Conservation (phyloP, 345 rosid genomes). For the Boechera retrofracta region DNA sequence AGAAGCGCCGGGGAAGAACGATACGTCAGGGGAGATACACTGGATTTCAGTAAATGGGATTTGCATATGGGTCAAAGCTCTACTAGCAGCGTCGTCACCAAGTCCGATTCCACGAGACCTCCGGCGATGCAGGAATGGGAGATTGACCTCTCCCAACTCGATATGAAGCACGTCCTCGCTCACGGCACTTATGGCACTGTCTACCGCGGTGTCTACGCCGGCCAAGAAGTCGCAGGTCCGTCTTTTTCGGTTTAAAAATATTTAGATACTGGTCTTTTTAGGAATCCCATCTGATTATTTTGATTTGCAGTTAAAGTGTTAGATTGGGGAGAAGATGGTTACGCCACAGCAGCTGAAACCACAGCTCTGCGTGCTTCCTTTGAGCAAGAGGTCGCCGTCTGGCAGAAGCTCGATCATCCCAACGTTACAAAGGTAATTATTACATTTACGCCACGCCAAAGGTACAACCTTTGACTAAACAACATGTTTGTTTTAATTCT, state of each 20-base stretch:
- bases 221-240: conserved; percentile 78
- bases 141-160: conserved; percentile 70
- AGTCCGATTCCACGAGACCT: conserved; percentile 55
- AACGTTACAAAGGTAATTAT: conserved; percentile 70
- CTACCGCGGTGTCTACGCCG: conserved; percentile 74
- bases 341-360: conserved; percentile 61
- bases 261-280: not conserved
- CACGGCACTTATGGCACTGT: conserved; percentile 81
- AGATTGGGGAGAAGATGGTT: conserved; percentile 88
- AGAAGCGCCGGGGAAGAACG: conserved; percentile 59
- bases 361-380: conserved; percentile 71
- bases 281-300: not conserved
- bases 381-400: conserved; percentile 85
- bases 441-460: not conserved
- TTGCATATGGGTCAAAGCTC: conserved; percentile 76
- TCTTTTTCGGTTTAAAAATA: not conserved
- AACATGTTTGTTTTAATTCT: not conserved
- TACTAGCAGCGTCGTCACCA: conserved; percentile 54
- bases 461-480: not conserved
- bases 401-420: conserved; percentile 89
- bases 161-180: conserved; percentile 66
- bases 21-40: conserved; percentile 69
- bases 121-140: conserved; percentile 81
- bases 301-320: conserved; percentile 63
- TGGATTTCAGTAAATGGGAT: conserved; percentile 88